Evolutionary conservation across 495 filamentous ascomycete species (phyloP), one percentile per base, ranked within the genome.

Genomic region (Aspergillus hancockii): DNA sequence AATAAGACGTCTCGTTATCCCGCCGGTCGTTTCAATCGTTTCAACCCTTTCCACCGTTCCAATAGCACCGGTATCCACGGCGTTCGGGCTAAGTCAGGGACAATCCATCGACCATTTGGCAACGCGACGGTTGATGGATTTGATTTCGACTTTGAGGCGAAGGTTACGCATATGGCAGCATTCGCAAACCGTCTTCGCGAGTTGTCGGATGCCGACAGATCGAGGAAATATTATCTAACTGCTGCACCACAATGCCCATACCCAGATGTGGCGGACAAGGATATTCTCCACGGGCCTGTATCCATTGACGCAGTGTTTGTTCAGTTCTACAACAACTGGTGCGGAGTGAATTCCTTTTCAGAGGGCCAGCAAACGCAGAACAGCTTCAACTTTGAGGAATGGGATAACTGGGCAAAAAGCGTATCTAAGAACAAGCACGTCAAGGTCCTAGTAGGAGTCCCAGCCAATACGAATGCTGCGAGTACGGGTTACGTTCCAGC

Each of bases 241-340:
- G 85, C 83, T 0, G 86, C 87, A 13, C 88, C 88, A 40, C 86
- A 90, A 64, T 91, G 88, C 66, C 76, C 81, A 0, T 84, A 80
- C 58, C 88, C 88, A 1, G 88, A 90, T 55, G 76, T 74, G 4
- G 79, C 86, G 16, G 78, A 85, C 63, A 77, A 84, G 60, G 74
- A 77, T 0, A 79, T 85, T 56, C 76, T 91, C 38, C 66, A 81
- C 57, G 77, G 73, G 2, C 69, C 72, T 10, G 75, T 85, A 31
- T 63, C 67, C 10, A 82, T 88, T 49, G 88, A 90, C 63, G 88
- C 85, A 50, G 74, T 90, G 34, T 87, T 80, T 66, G 80, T 90
- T 18, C 87, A 90, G 69, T 90, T 90, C 78, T 91, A 90, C 76
- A 87, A 90, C 81, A 88, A 88, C 75, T 84, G 74, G 63, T 90